Evolutionary conservation across 1,139 yeast species (phyloP).

Genomic region (Geotrichum australiense): DNA sequence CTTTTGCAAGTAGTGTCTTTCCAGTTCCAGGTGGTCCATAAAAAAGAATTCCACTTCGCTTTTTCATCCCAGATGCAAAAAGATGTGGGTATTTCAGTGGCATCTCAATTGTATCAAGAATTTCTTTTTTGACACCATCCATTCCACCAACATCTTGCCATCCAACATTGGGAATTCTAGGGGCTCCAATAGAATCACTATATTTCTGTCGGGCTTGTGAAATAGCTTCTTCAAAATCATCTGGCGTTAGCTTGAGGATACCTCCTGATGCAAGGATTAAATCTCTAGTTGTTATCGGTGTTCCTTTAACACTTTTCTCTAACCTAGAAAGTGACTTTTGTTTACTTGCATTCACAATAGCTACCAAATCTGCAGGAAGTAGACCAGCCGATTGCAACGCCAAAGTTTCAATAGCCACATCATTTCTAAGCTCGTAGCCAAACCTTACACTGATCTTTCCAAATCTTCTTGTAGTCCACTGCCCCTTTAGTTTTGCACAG

Average conservation of each 20-base stretch:
- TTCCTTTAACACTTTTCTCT: conserved; percentile 25
- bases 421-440: conserved; percentile 36
- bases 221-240: conserved; percentile 66
- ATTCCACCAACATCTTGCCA: conserved; percentile 97
- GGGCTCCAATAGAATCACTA: conserved; percentile 95
- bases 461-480: conserved; percentile 17
- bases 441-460: conserved; percentile 18
- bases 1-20: conserved; percentile 88
- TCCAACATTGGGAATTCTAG: conserved; percentile 85
- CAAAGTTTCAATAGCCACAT: conserved; percentile 52
- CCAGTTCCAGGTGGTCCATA: conserved; percentile 99
- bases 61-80: conserved; percentile 80
- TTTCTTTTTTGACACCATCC: conserved; percentile 83
- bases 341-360: conserved; percentile 65
- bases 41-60: conserved; percentile 86
- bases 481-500: conserved; percentile 26
- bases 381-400: conserved; percentile 90
- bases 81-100: conserved; percentile 90
- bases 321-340: conserved; percentile 49
- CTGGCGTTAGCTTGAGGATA: conserved; percentile 47
- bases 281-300: conserved; percentile 27
- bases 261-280: conserved; percentile 37
- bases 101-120: conserved; percentile 91
- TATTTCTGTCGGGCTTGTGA: conserved; percentile 79
- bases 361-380: conserved; percentile 73